A percentile compares a stretch with the other conserved stretches of the same genome.
Evolutionary conservation across 108 stramenopile species (phyloP).

Genomic region (Cyclotella atomus): DNA sequence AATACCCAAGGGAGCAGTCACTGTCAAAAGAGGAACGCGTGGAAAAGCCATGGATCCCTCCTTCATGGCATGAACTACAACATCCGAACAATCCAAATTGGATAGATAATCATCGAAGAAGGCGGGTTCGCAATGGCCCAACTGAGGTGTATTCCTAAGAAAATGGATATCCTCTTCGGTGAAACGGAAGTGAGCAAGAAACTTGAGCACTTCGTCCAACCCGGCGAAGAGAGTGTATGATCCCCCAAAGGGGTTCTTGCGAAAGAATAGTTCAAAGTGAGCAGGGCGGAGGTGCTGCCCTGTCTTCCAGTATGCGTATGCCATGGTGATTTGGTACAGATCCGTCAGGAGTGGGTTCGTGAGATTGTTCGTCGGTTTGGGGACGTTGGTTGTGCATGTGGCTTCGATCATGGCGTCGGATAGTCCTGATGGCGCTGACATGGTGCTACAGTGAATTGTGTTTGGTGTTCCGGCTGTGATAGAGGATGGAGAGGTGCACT

Average conservation of each 20-base stretch:
- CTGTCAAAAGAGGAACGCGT: constrained; percentile 74
- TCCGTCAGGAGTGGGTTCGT: constrained; percentile 95
- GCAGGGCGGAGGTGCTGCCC: constrained; percentile 77
- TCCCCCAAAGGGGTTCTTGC: constrained; percentile 96
- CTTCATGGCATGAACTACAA: constrained; percentile 75
- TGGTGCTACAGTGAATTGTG: no score
- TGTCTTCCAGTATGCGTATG: constrained; percentile 96
- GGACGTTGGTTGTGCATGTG: neutral
- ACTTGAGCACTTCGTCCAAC: constrained; percentile 85
- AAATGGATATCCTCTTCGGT: constrained; percentile 82
- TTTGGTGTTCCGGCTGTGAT: neutral
- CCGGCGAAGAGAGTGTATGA: constrained; percentile 95
- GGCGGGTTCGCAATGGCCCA: constrained; percentile 70
- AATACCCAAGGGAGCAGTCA: constrained; percentile 91
- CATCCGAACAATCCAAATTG: constrained; percentile 71
- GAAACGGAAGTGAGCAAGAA: constrained; percentile 80
- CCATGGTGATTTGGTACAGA: constrained; percentile 99
- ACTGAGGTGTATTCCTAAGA: constrained; percentile 67
- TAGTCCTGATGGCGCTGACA: constrained; percentile 10
- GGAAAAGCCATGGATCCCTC: constrained; percentile 94
- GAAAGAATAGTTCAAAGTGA: constrained; percentile 96
- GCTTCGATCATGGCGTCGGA: neutral
- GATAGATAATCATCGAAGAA: constrained; percentile 89
- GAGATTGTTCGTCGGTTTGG: constrained; percentile 69
- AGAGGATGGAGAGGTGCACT: neutral